Conservation (phyloP, 1,139 yeast species). For the Saccharomyces uvarum region DNA sequence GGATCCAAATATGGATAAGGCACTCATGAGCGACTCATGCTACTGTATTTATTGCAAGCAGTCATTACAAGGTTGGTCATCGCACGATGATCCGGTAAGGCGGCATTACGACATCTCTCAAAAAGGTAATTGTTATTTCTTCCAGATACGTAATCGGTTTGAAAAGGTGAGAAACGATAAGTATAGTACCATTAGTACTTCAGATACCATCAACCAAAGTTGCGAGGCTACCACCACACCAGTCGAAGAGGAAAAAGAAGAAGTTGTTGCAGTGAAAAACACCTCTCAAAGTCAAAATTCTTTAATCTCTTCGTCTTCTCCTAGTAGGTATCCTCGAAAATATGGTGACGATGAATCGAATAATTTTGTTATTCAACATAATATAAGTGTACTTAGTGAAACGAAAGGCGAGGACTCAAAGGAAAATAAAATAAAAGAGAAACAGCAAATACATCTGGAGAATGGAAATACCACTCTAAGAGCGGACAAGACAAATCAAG, state of each 20-base stretch:
- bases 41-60: slow-evolving; percentile 25
- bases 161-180: slow-evolving; percentile 1
- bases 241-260: not conserved
- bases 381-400: not conserved
- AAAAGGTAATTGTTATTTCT: slow-evolving; percentile 23
- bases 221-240: not conserved
- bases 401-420: not conserved
- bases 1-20: slow-evolving; percentile 8
- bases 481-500: not conserved
- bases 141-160: slow-evolving; percentile 8
- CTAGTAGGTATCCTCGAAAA: not conserved
- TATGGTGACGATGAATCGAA: not conserved
- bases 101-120: slow-evolving; percentile 9
- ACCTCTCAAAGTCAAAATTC: not conserved
- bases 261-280: not conserved
- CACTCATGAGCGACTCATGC: slow-evolving; percentile 12
- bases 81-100: slow-evolving; percentile 14
- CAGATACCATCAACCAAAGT: not conserved
- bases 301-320: not conserved
- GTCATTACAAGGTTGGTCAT: slow-evolving; percentile 9
- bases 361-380: not conserved
- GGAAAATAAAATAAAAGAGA: not conserved
- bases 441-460: not conserved
- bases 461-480: not conserved
- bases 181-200: not conserved